phyloP scores from a whole-genome alignment of 148 eudicot species.

The Nepenthes gracilis region DNA sequence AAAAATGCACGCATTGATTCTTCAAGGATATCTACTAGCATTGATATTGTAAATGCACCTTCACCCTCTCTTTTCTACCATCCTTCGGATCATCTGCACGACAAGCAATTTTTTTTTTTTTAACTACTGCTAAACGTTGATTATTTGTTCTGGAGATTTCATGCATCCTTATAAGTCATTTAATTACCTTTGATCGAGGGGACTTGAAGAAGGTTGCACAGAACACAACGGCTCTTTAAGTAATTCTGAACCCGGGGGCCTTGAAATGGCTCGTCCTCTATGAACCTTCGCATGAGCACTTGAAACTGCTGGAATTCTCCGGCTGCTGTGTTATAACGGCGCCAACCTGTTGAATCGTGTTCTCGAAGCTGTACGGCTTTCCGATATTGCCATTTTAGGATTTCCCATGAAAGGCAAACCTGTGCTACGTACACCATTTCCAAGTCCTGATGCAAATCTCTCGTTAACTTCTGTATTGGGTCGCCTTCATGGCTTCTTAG shows the following conservation, averaged over 20 bases:
- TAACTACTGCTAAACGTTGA: neutral
- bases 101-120: neutral
- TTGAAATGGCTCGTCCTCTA: slow-evolving; percentile 73
- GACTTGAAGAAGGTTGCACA: slow-evolving; percentile 53
- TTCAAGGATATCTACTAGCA: slow-evolving; percentile 36
- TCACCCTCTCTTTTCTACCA: slow-evolving; percentile 22
- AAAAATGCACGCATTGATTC: slow-evolving; percentile 58
- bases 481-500: slow-evolving; percentile 34
- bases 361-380: slow-evolving; percentile 43
- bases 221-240: slow-evolving; percentile 41
- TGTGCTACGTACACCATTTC: slow-evolving; percentile 77
- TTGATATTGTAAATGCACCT: slow-evolving; percentile 30
- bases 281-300: slow-evolving; percentile 66
- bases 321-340: slow-evolving; percentile 48
- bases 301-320: slow-evolving; percentile 77
- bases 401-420: slow-evolving; percentile 83
- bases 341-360: slow-evolving; percentile 32
- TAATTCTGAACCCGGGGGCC: slow-evolving; percentile 64
- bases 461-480: slow-evolving; percentile 37
- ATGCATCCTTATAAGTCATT: neutral
- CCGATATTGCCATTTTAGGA: slow-evolving; percentile 64
- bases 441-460: slow-evolving; percentile 47
- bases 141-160: neutral
- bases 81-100: slow-evolving; percentile 54
- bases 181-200: slow-evolving; percentile 62